Evolutionary conservation across 768 basidiomycete species (phyloP), one percentile per base, ranked within the genome.

Genomic region (Austroboletus festivus): DNA sequence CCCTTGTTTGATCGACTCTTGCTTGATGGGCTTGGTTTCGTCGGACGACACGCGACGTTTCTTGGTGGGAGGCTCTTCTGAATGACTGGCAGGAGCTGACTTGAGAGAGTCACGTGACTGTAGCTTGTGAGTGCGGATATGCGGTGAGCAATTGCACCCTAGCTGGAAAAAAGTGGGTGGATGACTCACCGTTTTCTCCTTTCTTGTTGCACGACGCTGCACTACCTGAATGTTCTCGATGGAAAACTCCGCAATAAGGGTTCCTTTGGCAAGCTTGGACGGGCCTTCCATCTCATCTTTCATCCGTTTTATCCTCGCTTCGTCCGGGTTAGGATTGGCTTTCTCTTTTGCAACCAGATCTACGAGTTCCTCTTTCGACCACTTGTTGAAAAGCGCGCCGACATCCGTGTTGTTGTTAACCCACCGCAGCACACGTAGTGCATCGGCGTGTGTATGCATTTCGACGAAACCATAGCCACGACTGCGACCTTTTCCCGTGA

Each of bases 381-480:
- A 93, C 45, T 73, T 73, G 54, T 80, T 76, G 60, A 93, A 83
- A 48, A 97, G 69, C 5, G 64, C 56, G 2, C 74, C 78, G 0
- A 88, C 77, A 4, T 75, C 79, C 1, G 79, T 68, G 62, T 96
- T 94, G 62, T 92, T 93, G 71, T 98, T 99, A 22, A 89, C 86
- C 91, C 91, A 98, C 28, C 96, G 79, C 38, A 98, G 70, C 5
- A 97, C 86, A 21, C 89, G 85, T 20, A 99, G 72, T 6, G 95
- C 93, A 63, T 98, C 92, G 5, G 86, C 82, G 58, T 99, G 96
- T 22, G 73, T 79, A 41, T 82, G 72, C 79, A 96, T 80, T 72
- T 98, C 95, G 26, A 98, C 61, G 71, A 99, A 98, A 10, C 95
- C 96, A 59, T 97, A 99, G 1, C 96, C 95, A 64, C 89, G 92